Percentiles rank a stretch among this genome's conserved stretches.
phyloP scores from a whole-genome alignment of 2,329 filamentous ascomycete genomes.

The Hymenotorrendiella dingleyae region DNA sequence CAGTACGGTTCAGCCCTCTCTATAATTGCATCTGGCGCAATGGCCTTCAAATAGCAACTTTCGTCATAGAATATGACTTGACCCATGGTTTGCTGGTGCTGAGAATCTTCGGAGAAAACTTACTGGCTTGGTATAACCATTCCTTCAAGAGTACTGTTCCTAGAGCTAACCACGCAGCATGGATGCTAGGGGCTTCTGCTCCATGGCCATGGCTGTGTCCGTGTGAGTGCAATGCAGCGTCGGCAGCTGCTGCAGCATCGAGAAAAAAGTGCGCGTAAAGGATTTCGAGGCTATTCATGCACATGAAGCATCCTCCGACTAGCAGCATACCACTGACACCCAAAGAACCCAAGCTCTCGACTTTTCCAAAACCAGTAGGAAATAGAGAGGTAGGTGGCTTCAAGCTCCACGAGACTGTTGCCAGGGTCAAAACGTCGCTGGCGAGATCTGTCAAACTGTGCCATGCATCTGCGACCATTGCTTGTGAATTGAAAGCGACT shows the following conservation, averaged over 20 bases:
- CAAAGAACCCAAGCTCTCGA: conserved; percentile 91
- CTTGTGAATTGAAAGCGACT: conserved; percentile 91
- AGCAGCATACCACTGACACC: conserved; percentile 90
- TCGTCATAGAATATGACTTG: too few relatives aligned
- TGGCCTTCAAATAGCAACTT: too few relatives aligned
- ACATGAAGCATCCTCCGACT: conserved; percentile 87
- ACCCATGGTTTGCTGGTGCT: too few relatives aligned
- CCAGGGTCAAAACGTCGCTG: conserved; percentile 88
- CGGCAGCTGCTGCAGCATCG: conserved; percentile 50
- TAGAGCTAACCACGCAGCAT: conserved; percentile 89
- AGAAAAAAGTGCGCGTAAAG: conserved; percentile 69
- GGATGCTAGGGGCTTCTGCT: conserved; percentile 70
- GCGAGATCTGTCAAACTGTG: conserved; percentile 94
- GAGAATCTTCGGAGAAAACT: too few relatives aligned
- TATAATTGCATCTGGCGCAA: too few relatives aligned
- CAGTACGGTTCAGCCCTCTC: too few relatives aligned
- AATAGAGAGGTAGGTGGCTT: conserved; percentile 78
- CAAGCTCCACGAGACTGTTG: conserved; percentile 89
- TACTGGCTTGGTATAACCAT: conserved; percentile 95
- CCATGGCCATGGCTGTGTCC: conserved; percentile 56
- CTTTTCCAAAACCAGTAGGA: conserved; percentile 89
- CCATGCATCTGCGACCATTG: conserved; percentile 88
- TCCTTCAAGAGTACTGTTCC: conserved; percentile 91
- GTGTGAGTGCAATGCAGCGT: conserved; percentile 50
- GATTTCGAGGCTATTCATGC: conserved; percentile 65